These are phyloP conservation scores for Amesomyces nigricolor DNA, from an alignment of 2,329 filamentous ascomycete species.

Conservation along the genomic window DNA sequence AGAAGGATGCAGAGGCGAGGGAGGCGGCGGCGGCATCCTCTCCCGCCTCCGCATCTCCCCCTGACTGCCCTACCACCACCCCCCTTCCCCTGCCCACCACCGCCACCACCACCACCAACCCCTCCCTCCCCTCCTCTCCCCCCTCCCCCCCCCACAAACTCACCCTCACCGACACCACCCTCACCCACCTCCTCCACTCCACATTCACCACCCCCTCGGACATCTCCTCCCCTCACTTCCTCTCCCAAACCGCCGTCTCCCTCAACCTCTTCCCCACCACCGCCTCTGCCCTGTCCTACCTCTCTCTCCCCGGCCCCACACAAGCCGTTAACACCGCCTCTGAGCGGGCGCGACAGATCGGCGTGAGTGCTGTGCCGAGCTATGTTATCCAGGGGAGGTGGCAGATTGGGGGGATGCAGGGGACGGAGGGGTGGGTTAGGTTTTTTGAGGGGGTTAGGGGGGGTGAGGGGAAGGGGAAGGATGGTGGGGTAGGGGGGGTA, in stretches of 20 bases:
- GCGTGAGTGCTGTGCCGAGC: conserved; percentile 63
- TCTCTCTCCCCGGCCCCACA: conserved; percentile 21
- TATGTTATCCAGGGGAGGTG: conserved; percentile 66
- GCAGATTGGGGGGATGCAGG: conserved; percentile 63
- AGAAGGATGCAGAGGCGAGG: neutral
- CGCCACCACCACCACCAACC: conserved; percentile 17
- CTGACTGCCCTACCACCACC: neutral
- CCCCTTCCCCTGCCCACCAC: neutral
- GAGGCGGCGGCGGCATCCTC: neutral
- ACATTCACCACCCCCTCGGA: conserved; percentile 40
- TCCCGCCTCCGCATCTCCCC: too few species aligned
- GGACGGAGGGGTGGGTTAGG: conserved; percentile 57
- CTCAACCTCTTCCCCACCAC: conserved; percentile 28
- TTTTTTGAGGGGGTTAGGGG: conserved; percentile 59
- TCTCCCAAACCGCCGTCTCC: conserved; percentile 33
- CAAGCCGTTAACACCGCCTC: neutral
- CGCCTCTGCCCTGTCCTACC: conserved; percentile 21
- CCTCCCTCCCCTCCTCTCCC: neutral
- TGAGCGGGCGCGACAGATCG: conserved; percentile 16
- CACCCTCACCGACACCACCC: neutral
- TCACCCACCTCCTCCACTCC: conserved; percentile 33
- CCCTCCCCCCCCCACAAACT: neutral
- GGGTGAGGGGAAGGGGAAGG: neutral
- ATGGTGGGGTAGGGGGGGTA: neutral
- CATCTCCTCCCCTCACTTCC: conserved; percentile 37